A percentile compares a stretch with the other conserved stretches of the same genome.
Conservation (phyloP, 2,329 filamentous ascomycete species). For the Phialocephala sp. region DNA sequence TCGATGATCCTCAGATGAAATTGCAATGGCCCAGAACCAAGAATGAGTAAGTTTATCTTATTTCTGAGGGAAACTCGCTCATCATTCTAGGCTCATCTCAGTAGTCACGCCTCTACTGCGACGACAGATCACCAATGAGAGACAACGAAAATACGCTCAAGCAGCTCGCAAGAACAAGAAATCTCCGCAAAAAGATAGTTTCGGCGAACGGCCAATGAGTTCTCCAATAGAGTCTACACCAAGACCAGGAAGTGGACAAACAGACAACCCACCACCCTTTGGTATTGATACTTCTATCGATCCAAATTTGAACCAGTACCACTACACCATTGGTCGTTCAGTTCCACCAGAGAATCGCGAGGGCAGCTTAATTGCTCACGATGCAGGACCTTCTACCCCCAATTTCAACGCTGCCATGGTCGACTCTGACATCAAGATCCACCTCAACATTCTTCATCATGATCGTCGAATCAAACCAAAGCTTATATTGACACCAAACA, state of each 20-base stretch:
- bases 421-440: conserved; percentile 27
- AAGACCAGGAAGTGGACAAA: neutral
- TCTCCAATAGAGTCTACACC: neutral
- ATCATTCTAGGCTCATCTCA: conserved; percentile 36
- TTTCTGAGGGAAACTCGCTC: conserved; percentile 11
- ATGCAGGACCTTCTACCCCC: neutral
- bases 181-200: conserved; percentile 8
- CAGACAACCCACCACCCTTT: neutral
- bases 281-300: conserved; percentile 9
- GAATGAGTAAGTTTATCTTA: conserved; percentile 36
- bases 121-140: conserved; percentile 44
- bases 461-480: conserved; percentile 32
- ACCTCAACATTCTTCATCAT: conserved; percentile 38
- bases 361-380: neutral
- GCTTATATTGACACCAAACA: conserved; percentile 27
- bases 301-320: conserved; percentile 26
- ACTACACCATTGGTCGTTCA: conserved; percentile 17
- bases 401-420: too few relatives aligned
- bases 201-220: neutral
- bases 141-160: conserved; percentile 40
- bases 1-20: conserved; percentile 26
- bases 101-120: conserved; percentile 41
- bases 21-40: conserved; percentile 41
- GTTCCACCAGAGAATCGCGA: conserved; percentile 9
- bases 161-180: conserved; percentile 31